Conservation (phyloP, 225 moss, liverwort and hornwort species). For the Marchantia polymorpha region DNA sequence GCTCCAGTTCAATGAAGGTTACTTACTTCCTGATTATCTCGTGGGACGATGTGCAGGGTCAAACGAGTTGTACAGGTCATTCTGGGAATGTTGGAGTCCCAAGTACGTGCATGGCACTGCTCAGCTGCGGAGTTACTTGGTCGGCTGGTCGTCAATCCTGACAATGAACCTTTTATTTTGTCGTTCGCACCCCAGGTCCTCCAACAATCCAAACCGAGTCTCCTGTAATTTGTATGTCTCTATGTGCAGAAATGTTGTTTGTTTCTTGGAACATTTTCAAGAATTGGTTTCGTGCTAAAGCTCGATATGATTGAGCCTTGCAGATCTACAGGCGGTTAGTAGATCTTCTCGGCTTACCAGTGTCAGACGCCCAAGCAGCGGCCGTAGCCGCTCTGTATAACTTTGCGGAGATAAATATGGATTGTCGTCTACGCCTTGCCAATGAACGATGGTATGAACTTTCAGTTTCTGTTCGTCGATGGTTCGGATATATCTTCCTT, state of each 20-base stretch:
- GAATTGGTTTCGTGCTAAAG: not conserved
- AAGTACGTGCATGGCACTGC: slow-evolving; percentile 81
- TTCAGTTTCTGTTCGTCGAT: not conserved
- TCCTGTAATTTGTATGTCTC: not conserved
- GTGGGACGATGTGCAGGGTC: slow-evolving; percentile 42
- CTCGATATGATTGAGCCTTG: not conserved
- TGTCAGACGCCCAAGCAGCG: slow-evolving; percentile 79
- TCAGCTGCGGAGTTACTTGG: slow-evolving; percentile 86
- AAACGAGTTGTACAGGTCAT: slow-evolving; percentile 70
- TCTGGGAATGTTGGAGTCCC: slow-evolving; percentile 74
- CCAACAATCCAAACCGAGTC: not conserved
- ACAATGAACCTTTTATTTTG: slow-evolving; percentile 83
- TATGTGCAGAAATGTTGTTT: not conserved
- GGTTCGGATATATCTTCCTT: not conserved
- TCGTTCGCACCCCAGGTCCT: slow-evolving; percentile 60
- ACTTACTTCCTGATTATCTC: not conserved
- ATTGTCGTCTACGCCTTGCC: slow-evolving; percentile 85
- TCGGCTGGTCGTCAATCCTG: slow-evolving; percentile 89
- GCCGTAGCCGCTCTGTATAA: slow-evolving; percentile 92
- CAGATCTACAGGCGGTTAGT: slow-evolving; percentile 84
- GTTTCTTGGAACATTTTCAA: not conserved
- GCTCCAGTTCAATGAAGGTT: not conserved
- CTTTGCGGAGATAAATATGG: slow-evolving; percentile 94
- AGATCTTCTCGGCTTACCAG: slow-evolving; percentile 60
- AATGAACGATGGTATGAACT: slow-evolving; percentile 74